phyloP scores from a whole-genome alignment of 305 asterid genomes.

The Solanum hybrid region DNA sequence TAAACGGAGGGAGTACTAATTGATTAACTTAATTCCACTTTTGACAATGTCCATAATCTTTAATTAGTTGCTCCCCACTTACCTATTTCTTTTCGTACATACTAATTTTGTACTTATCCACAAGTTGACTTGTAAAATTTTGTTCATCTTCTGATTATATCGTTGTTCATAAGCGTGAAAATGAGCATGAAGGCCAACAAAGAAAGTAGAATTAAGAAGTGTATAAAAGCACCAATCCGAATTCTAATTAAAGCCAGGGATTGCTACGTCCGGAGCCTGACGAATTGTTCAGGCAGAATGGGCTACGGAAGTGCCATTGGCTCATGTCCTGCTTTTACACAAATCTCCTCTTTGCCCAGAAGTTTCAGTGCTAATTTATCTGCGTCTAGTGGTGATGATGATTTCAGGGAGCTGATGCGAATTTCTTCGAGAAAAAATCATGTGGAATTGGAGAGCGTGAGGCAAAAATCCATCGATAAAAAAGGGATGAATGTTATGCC shows the following conservation, averaged over 20 bases:
- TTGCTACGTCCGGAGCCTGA: conserved; percentile 26
- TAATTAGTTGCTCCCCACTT: neutral
- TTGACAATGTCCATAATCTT: neutral
- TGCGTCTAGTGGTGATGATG: conserved; percentile 19
- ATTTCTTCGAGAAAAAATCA: conserved; percentile 26
- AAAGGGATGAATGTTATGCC: conserved; percentile 9
- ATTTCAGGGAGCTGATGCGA: conserved; percentile 35
- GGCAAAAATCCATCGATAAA: neutral
- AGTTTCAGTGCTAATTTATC: conserved; percentile 34
- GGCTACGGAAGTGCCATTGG: conserved; percentile 26
- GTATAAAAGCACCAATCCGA: conserved; percentile 28
- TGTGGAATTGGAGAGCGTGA: conserved; percentile 17
- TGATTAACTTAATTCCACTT: neutral
- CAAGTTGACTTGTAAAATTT: neutral
- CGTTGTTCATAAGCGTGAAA: neutral
- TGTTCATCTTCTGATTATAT: neutral
- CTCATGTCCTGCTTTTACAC: conserved; percentile 22
- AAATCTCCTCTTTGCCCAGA: conserved; percentile 13
- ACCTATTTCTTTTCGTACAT: neutral
- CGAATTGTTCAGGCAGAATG: conserved; percentile 25
- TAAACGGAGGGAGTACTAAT: neutral
- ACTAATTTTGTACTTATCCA: neutral
- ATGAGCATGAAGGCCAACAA: conserved; percentile 22
- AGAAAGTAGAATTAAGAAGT: conserved; percentile 25
- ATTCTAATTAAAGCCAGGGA: conserved; percentile 36